Conservation (phyloP, 768 basidiomycete genomes). For the Termitomyces sp. region DNA sequence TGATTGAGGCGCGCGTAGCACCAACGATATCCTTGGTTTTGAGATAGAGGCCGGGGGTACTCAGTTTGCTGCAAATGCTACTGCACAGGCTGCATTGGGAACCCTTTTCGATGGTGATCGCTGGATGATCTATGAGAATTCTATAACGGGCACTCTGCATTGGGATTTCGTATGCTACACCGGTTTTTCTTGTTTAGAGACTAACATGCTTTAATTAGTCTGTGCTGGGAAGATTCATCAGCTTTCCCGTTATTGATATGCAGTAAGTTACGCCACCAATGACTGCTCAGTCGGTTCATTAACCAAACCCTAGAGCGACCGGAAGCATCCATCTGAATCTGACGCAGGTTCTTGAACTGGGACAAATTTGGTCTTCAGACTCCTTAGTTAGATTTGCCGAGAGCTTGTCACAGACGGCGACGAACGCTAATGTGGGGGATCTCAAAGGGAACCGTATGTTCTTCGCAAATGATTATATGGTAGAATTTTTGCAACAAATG, state of each 20-base stretch:
- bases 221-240: constrained; percentile 13
- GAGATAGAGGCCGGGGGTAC: constrained; percentile 62
- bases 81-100: constrained; percentile 45
- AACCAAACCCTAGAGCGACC: constrained; percentile 39
- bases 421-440: constrained; percentile 49
- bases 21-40: constrained; percentile 58
- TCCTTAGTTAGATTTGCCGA: constrained; percentile 36
- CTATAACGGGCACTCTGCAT: constrained; percentile 51
- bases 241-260: constrained; percentile 24
- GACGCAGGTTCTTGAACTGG: constrained; percentile 46
- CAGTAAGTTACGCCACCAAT: constrained; percentile 17
- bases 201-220: constrained; percentile 20
- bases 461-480: constrained; percentile 67
- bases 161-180: constrained; percentile 58
- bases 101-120: constrained; percentile 54
- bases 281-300: constrained; percentile 15
- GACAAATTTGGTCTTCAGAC: constrained; percentile 47
- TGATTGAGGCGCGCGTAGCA: constrained; percentile 24
- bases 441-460: constrained; percentile 60
- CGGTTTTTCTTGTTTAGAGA: not conserved
- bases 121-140: constrained; percentile 72
- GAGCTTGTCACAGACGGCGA: constrained; percentile 28
- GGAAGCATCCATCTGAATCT: constrained; percentile 54
- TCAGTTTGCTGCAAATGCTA: constrained; percentile 43
- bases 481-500: constrained; percentile 17